Evolutionary conservation across 1,284 basidiomycete species (phyloP).

Genomic region (Apiotrichum laibachii): DNA sequence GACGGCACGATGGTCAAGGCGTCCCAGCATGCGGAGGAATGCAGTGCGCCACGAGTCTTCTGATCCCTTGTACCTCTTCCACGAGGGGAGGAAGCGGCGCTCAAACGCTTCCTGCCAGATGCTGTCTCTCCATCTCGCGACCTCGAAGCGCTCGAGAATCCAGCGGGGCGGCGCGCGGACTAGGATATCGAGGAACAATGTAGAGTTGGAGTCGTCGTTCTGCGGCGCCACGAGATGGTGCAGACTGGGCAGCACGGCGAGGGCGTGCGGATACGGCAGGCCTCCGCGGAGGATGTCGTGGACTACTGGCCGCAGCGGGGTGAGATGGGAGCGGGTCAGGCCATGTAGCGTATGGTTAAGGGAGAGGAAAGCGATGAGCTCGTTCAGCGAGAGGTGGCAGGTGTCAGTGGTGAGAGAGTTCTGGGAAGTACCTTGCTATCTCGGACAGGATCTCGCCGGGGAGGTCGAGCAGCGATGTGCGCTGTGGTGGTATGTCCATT

Average conservation of each 20-base stretch:
- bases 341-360: constrained; percentile 32
- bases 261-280: constrained; percentile 36
- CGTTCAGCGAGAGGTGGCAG: constrained; percentile 35
- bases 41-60: constrained; percentile 43
- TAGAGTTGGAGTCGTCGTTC: constrained; percentile 21
- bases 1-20: constrained; percentile 38
- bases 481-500: too few relatives aligned
- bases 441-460: constrained; percentile 40
- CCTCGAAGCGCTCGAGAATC: constrained; percentile 43
- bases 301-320: constrained; percentile 35
- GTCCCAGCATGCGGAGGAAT: constrained; percentile 38
- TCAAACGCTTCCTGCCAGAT: constrained; percentile 45
- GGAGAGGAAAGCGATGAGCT: constrained; percentile 36
- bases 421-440: constrained; percentile 33
- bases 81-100: constrained; percentile 42
- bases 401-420: neutral
- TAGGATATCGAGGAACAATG: constrained; percentile 36
- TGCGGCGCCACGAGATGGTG: constrained; percentile 19
- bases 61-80: constrained; percentile 38
- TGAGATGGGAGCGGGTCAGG: constrained; percentile 33
- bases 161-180: constrained; percentile 39
- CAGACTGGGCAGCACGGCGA: constrained; percentile 37
- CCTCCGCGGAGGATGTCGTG: constrained; percentile 20
- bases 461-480: constrained; percentile 30
- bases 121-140: constrained; percentile 31